A percentile compares a stretch with the other conserved stretches of the same genome.
These are phyloP conservation scores for Diddensiella transvaalensis DNA, from an alignment of 805 yeast species.

Conservation along the genomic window DNA sequence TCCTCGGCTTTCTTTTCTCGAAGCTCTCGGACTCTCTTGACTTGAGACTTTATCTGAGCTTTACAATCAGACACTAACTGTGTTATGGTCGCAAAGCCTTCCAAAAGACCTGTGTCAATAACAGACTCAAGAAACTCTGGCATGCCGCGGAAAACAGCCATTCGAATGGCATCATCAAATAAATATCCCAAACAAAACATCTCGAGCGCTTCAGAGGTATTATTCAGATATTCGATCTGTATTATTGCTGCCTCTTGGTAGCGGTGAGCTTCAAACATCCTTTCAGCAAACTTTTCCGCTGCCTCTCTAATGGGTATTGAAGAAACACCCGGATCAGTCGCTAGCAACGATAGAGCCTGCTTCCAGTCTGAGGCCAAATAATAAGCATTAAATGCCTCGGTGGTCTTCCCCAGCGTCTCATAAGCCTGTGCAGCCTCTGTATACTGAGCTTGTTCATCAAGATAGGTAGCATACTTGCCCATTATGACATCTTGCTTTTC, in stretches of 20 bases:
- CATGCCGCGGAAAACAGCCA: slow-evolving; percentile 42
- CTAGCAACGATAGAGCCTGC: slow-evolving; percentile 69
- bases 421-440: slow-evolving; percentile 75
- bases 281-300: slow-evolving; percentile 57
- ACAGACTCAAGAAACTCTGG: slow-evolving; percentile 43
- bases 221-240: slow-evolving; percentile 56
- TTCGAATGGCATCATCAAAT: slow-evolving; percentile 71
- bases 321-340: slow-evolving; percentile 27
- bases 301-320: slow-evolving; percentile 33
- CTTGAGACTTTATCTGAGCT: slow-evolving; percentile 78
- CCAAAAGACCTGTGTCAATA: slow-evolving; percentile 73
- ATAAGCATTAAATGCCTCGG: slow-evolving; percentile 67
- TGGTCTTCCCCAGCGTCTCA: slow-evolving; percentile 59
- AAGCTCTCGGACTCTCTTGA: slow-evolving; percentile 76
- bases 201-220: slow-evolving; percentile 59
- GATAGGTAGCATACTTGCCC: slow-evolving; percentile 56
- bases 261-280: slow-evolving; percentile 60
- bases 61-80: slow-evolving; percentile 93
- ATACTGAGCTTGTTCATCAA: slow-evolving; percentile 54
- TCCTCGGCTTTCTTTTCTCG: slow-evolving; percentile 79
- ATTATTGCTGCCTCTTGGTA: slow-evolving; percentile 81
- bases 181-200: slow-evolving; percentile 70
- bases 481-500: slow-evolving; percentile 54
- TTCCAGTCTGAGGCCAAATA: slow-evolving; percentile 74
- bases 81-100: slow-evolving; percentile 82